Conservation (phyloP, 1,284 basidiomycete species). For the Earliella scabrosa region DNA sequence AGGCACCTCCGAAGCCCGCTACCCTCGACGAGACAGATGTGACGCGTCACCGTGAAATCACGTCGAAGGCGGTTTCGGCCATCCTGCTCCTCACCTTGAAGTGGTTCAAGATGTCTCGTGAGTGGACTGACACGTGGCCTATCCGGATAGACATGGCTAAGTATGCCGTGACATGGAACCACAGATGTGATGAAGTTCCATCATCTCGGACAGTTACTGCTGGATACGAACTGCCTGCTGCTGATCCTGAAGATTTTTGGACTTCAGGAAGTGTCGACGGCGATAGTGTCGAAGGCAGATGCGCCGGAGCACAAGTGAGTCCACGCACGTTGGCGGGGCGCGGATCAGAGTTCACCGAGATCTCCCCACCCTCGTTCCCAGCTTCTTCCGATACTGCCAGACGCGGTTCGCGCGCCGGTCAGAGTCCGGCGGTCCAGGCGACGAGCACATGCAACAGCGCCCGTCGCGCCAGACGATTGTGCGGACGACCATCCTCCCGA, state of each 20-base stretch:
- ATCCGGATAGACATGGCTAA: too few species aligned
- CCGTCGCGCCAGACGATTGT: conserved; percentile 59
- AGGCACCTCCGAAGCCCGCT: conserved; percentile 69
- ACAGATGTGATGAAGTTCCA: conserved; percentile 98
- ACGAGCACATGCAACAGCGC: conserved; percentile 62
- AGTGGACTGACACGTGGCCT: conserved; percentile 35
- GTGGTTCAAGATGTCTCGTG: conserved; percentile 99
- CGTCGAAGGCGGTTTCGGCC: conserved; percentile 95
- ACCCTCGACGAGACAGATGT: conserved; percentile 96
- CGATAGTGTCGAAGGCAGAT: conserved; percentile 89
- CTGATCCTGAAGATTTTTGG: conserved; percentile 99
- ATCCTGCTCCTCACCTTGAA: conserved; percentile 91
- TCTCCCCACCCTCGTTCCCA: conserved; percentile 66
- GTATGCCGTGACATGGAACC: conserved; percentile 7
- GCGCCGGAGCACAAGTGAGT: conserved; percentile 84
- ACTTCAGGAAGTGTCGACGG: conserved; percentile 86
- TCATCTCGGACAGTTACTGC: conserved; percentile 91
- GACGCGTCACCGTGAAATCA: conserved; percentile 95
- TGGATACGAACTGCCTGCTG: conserved; percentile 95
- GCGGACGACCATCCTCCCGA: conserved; percentile 61
- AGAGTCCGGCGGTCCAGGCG: conserved; percentile 51
- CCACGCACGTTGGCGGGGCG: conserved; percentile 4
- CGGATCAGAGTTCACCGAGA: conserved; percentile 9
- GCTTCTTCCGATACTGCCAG: conserved; percentile 96
- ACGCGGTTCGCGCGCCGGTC: conserved; percentile 71